Evolutionary conservation across 768 basidiomycete species (phyloP), one percentile per base, ranked within the genome.

Genomic region (Tricholoma sp.): DNA sequence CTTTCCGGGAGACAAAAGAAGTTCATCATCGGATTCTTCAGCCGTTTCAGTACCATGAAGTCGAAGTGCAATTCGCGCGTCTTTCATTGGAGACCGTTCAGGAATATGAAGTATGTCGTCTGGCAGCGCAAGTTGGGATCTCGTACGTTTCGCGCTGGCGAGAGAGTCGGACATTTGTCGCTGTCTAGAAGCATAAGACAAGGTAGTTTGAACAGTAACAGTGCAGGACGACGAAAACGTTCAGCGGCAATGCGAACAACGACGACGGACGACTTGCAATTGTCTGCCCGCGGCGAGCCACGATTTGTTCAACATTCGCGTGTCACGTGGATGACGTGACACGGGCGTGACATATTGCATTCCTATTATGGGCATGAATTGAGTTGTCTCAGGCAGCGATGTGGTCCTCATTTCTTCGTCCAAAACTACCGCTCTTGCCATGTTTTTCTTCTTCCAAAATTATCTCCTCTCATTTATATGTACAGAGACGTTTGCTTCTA

Each of bases 31-130:
- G 6, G 68, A 68, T 31, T 75, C 74, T 4, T 68, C 53, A 11
- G 48, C 28, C n/a, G 44, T 49, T 57, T 56, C 53, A 33, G 37
- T 52, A 29, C 51, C 53, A 33, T 59, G 56, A 60, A 64, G 72
- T 57, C 68, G 69, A 48, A 70, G 61, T 11, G 74, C 66, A 52
- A 62, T 74, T 50, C 75, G 74, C 50, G 82, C 82, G 63, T 74
- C 71, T 65, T 84, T 83, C 70, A 83, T 70, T 1, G 82, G 81
- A 18, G 81, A 83, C 29, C 71, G 68, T 33, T 74, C 72, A 31
- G 80, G 69, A 48, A 81, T 63, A 41, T 59, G 57, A 18, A 82
- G 68, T n/a, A 80, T 68, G 20, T 71, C 65, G 66, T 83, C 75
- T 28, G 79, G 71, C 28, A 81, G 66, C 29, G 72, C 70, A 59